Base-by-base conservation (phyloP, 768 basidiomycete species). In the Mycena epipterygia region DNA sequence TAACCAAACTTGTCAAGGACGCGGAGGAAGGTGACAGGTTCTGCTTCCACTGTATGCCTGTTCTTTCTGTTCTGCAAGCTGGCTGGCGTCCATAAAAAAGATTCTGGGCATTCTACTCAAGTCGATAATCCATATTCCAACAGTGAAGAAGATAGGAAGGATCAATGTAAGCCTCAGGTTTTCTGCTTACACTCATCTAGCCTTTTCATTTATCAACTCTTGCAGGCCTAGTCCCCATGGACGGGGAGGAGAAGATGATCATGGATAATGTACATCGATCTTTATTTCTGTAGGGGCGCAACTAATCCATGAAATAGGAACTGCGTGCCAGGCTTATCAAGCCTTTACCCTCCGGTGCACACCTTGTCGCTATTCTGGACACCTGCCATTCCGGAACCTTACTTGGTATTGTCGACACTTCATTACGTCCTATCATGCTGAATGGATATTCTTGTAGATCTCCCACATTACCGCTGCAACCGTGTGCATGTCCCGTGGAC, bases 21-120 rank as follows among this genome's bases (percentile, higher is more conserved):
- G 68, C 39, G 13, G 41, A 48, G 19, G 61, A 37, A 8, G 68
- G 53, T 35, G 68, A 69, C 52, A 6, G 19, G 2, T 27, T 63
- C 13, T 63, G 48, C 46, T 77, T 79, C 32, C 63, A 75, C 27
- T 79, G 78, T 79, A 19, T 3, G 78, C 19, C 55, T 42, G 17
- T 27, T 17, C 4, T 9, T 30, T 46, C 19, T 14, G 17, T 66
- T 16, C 27, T n/a, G 32, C 5, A 11, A 13, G 6, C 4, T 42
- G 21, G 27, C 19, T 41, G 11, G 33, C 23, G 12, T 51, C 16
- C 2, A n/a, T n/a, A 17, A 17, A 29, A 14, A 16, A 71, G 73
- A 64, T 33, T 42, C 29, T 17, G 70, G 73, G 5, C 61, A 74
- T 29, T 64, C 66, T 21, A 68, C 23, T 4, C 60, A 74, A 60